phyloP scores from a whole-genome alignment of 2,329 filamentous ascomycete genomes.

The Penicillium olsonii region DNA sequence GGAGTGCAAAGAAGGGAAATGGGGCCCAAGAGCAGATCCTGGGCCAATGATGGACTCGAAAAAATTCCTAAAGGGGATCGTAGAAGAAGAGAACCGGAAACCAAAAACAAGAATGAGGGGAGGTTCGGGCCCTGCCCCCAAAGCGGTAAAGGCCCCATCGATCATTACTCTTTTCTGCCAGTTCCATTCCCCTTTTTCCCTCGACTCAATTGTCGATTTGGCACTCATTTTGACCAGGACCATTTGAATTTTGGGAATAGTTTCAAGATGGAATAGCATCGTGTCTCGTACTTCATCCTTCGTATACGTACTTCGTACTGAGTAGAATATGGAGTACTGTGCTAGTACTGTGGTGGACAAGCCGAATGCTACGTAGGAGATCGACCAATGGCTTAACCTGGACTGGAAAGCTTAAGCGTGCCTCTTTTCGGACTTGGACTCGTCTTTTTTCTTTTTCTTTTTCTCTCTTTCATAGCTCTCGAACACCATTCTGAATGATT shows the following conservation, averaged over 20 bases:
- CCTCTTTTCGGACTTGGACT: neutral
- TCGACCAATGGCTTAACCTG: constrained; percentile 1
- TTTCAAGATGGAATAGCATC: too few species aligned
- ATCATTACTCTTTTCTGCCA: neutral
- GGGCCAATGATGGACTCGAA: constrained; percentile 2
- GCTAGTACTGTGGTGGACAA: too few species aligned
- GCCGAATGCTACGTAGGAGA: neutral
- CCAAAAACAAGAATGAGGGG: constrained; percentile 4
- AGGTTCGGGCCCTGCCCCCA: constrained; percentile 1
- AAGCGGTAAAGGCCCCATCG: constrained; percentile 2
- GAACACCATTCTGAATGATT: neutral
- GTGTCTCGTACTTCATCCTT: too few species aligned
- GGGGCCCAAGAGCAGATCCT: neutral
- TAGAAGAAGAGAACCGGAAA: neutral
- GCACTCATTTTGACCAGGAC: too few species aligned
- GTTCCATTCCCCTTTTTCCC: neutral
- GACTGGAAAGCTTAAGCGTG: constrained; percentile 5
- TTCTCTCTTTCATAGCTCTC: neutral
- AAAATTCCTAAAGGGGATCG: neutral
- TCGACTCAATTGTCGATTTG: too few species aligned
- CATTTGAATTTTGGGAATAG: too few species aligned
- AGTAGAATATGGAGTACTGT: too few species aligned
- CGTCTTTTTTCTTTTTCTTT: neutral
- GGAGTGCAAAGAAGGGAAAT: neutral
- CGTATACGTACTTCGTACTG: too few species aligned